Conservation (phyloP, 805 yeast species). For the Spathaspora boniae region DNA sequence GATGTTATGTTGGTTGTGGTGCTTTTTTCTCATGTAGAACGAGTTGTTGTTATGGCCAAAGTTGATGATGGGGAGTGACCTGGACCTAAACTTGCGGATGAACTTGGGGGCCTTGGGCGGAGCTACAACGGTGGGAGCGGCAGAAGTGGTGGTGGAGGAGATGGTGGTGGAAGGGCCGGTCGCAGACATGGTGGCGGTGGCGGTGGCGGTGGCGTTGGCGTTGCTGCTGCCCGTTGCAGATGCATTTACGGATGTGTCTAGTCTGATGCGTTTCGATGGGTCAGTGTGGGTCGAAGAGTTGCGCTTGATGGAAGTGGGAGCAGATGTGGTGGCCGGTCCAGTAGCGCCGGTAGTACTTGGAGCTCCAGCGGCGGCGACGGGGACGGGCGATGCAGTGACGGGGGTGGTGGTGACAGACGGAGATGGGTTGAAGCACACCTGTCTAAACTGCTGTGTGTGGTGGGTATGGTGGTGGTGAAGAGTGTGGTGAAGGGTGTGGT, state of each 20-base stretch:
- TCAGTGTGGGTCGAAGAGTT: slow-evolving; percentile 15
- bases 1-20: slow-evolving; percentile 2
- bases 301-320: slow-evolving; percentile 11
- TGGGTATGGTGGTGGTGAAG: slow-evolving; percentile 4
- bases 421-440: slow-evolving; percentile 9
- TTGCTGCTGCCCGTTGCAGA: slow-evolving; percentile 5
- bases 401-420: slow-evolving; percentile 2
- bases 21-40: slow-evolving; percentile 7
- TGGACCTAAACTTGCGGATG: slow-evolving; percentile 33
- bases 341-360: not conserved
- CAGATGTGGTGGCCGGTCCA: not conserved
- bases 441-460: slow-evolving; percentile 9
- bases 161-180: too few relatives aligned
- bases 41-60: slow-evolving; percentile 17
- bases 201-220: slow-evolving; percentile 2
- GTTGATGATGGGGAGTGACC: slow-evolving; percentile 41
- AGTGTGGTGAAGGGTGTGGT: slow-evolving; percentile 4
- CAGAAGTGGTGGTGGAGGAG: too few relatives aligned
- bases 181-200: slow-evolving; percentile 3
- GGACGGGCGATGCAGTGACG: slow-evolving; percentile 5
- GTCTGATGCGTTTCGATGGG: slow-evolving; percentile 19
- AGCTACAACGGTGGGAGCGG: too few relatives aligned
- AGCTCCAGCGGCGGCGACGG: too few relatives aligned
- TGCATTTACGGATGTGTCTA: slow-evolving; percentile 12
- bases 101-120: slow-evolving; percentile 35